phyloP scores from a whole-genome alignment of 2,329 filamentous ascomycete genomes.

The Fusarium fracticaudum region DNA sequence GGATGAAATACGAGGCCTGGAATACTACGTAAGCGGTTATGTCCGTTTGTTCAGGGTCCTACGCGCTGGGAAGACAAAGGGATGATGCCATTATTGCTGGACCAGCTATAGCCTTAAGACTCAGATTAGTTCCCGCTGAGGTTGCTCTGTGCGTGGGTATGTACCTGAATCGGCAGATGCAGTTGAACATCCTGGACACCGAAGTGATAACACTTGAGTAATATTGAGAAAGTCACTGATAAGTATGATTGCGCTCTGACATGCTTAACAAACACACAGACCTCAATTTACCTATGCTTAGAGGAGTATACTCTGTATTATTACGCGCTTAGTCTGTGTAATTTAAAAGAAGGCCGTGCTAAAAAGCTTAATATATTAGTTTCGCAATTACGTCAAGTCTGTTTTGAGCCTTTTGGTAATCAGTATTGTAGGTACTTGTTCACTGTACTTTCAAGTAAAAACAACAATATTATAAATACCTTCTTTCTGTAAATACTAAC shows the following conservation, averaged over 20 bases:
- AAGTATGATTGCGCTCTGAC: neutral
- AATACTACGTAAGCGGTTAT: constrained; percentile 4
- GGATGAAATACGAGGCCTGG: neutral
- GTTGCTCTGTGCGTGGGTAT: constrained; percentile 6
- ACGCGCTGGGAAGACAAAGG: neutral
- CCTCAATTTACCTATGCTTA: rapidly evolving
- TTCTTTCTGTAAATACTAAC: too few species aligned
- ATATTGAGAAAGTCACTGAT: neutral
- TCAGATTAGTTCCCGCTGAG: neutral
- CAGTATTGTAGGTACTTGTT: too few species aligned
- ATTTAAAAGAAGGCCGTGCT: too few species aligned
- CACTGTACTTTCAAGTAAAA: too few species aligned
- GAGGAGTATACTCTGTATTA: too few species aligned
- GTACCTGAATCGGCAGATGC: neutral
- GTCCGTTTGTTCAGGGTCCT: neutral
- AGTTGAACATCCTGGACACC: neutral
- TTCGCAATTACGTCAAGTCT: too few species aligned
- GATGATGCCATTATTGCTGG: neutral
- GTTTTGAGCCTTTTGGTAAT: too few species aligned
- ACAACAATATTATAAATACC: too few species aligned
- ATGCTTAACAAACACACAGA: neutral
- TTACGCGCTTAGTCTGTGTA: too few species aligned
- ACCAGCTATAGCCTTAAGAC: neutral
- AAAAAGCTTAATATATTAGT: too few species aligned
- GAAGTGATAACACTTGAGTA: neutral